A percentile compares a stretch with the other conserved stretches of the same genome.
Conservation (phyloP, 192 early-diverging fungal species). For the Allomyces javanicus region DNA sequence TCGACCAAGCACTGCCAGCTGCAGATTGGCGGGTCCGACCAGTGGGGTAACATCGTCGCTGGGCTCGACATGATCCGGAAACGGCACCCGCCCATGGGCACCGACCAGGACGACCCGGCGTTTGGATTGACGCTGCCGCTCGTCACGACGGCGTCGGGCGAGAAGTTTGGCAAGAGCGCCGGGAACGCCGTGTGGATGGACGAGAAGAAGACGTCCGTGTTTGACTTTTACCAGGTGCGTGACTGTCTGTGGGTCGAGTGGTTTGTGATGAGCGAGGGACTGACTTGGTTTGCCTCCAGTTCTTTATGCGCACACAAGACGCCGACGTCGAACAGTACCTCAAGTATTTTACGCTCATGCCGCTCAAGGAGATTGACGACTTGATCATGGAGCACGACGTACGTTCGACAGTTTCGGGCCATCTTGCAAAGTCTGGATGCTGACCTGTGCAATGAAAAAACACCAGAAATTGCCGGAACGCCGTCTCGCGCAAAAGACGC, state of each 20-base stretch:
- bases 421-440: not conserved
- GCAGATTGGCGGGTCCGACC: conserved; percentile 85
- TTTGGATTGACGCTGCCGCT: conserved; percentile 77
- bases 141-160: conserved; percentile 65
- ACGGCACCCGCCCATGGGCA: conserved; percentile 15
- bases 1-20: conserved; percentile 36
- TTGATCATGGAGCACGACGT: conserved; percentile 47
- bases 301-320: conserved; percentile 72
- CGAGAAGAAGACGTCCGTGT: conserved; percentile 48
- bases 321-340: conserved; percentile 55
- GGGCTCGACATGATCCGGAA: conserved; percentile 78
- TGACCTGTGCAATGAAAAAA: not conserved
- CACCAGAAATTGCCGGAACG: conserved; percentile 32
- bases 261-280: not conserved
- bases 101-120: conserved; percentile 17
- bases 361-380: conserved; percentile 29
- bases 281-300: conserved; percentile 18
- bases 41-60: conserved; percentile 93
- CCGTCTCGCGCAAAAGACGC: conserved; percentile 48
- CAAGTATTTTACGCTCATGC: conserved; percentile 62
- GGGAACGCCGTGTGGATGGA: conserved; percentile 94
- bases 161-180: conserved; percentile 94
- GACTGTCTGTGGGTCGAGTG: not conserved
- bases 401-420: not conserved
- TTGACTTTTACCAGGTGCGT: conserved; percentile 82